Conservation (phyloP, 352 stramenopile genomes). For the Aphanomyces euteiches region DNA sequence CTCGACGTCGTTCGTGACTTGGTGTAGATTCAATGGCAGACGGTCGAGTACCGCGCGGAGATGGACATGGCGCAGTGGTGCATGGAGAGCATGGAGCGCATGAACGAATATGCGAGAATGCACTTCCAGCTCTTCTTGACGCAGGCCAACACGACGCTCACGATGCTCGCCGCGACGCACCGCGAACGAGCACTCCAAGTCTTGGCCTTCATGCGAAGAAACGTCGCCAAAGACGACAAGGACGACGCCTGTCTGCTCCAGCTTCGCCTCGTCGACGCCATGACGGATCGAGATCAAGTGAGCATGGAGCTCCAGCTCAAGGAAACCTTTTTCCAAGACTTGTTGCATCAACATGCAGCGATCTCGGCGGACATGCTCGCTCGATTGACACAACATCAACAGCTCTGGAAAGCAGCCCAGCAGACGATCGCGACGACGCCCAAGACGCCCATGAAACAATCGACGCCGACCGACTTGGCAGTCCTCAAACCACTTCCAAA, state of each 20-base stretch:
- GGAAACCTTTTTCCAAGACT: conserved; percentile 26
- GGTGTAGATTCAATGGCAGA: conserved; percentile 28
- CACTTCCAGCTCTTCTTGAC: conserved; percentile 27
- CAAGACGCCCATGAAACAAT: not conserved
- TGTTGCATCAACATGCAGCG: conserved; percentile 15
- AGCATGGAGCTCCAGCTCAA: conserved; percentile 24
- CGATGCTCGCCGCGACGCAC: conserved; percentile 12
- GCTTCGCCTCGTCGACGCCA: conserved; percentile 20
- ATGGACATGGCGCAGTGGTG: conserved; percentile 25
- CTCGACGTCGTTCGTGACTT: not conserved
- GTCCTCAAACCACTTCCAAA: conserved; percentile 7
- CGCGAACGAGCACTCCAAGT: conserved; percentile 22
- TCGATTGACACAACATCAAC: conserved; percentile 8
- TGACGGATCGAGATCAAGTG: conserved; percentile 12
- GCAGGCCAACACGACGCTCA: conserved; percentile 27
- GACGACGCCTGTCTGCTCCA: conserved; percentile 21
- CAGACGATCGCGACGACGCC: not conserved
- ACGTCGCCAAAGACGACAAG: conserved; percentile 1
- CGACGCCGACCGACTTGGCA: not conserved
- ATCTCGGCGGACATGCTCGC: conserved; percentile 17
- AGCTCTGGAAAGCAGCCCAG: conserved; percentile 4
- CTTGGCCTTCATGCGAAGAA: conserved; percentile 17
- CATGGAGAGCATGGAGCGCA: conserved; percentile 23
- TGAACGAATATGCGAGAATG: conserved; percentile 13
- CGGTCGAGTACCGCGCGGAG: conserved; percentile 19